Conservation (phyloP, 2,329 filamentous ascomycete species). For the Botrytis porri region DNA sequence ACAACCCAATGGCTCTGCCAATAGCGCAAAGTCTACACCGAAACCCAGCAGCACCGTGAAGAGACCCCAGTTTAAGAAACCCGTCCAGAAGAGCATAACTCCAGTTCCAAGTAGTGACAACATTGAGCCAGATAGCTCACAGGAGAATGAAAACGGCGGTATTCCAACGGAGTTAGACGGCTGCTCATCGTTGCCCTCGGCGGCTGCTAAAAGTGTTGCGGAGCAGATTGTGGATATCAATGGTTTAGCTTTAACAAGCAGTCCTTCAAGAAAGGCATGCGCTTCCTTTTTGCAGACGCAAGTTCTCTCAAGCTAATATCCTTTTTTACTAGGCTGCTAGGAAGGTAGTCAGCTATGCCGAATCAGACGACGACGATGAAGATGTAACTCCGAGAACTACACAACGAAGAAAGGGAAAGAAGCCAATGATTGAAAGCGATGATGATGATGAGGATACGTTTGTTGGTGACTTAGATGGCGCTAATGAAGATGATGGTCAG, state of each 20-base stretch:
- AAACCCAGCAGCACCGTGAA: conserved; percentile 41
- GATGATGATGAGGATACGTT: conserved; percentile 68
- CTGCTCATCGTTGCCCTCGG: conserved; percentile 45
- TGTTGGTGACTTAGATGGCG: conserved; percentile 56
- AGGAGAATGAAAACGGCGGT: conserved; percentile 56
- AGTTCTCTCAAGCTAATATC: not conserved
- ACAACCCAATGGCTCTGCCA: conserved; percentile 38
- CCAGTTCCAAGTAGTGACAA: conserved; percentile 80
- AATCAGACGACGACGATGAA: conserved; percentile 78
- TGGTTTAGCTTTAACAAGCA: conserved; percentile 52
- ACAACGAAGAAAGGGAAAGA: conserved; percentile 46
- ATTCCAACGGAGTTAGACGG: conserved; percentile 49
- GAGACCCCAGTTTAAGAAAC: conserved; percentile 41
- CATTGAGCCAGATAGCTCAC: conserved; percentile 63
- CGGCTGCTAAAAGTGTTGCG: conserved; percentile 43
- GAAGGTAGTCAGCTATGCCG: conserved; percentile 74
- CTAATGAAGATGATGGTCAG: conserved; percentile 56
- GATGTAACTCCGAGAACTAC: conserved; percentile 53
- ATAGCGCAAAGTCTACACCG: conserved; percentile 38
- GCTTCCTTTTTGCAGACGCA: not conserved
- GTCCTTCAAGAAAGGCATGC: conserved; percentile 75
- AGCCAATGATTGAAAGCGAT: conserved; percentile 61
- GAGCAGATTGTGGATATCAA: conserved; percentile 45
- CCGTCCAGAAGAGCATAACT: conserved; percentile 50
- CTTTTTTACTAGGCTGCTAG: conserved; percentile 46